A percentile compares a stretch with the other conserved stretches of the same genome.
These are phyloP conservation scores for Phyllosticta citriasiana DNA, from an alignment of 2,329 filamentous ascomycete genomes.

Conservation along the genomic window DNA sequence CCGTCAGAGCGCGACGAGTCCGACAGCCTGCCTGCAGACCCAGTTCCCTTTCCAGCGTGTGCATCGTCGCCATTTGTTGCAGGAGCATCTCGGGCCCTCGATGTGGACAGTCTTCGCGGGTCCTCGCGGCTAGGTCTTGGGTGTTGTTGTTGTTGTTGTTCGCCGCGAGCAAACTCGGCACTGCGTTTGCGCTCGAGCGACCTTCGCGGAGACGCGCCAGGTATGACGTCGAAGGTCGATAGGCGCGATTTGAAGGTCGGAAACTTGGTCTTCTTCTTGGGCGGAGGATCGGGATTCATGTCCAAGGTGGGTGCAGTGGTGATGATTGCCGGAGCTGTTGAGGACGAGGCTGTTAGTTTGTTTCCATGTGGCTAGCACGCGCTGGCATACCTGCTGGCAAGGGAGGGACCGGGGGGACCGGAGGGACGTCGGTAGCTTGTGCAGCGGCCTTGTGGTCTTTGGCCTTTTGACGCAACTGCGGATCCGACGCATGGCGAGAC, in stretches of 20 bases:
- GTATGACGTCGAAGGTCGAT: constrained; percentile 27
- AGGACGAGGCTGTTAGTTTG: constrained; percentile 17
- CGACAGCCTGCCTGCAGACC: constrained; percentile 39
- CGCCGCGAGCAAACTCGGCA: constrained; percentile 3
- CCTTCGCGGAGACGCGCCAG: constrained; percentile 16
- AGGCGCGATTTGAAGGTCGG: constrained; percentile 26
- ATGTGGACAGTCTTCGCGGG: constrained; percentile 53
- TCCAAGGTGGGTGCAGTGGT: constrained; percentile 74
- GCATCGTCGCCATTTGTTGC: constrained; percentile 53
- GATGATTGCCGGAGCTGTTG: constrained; percentile 59
- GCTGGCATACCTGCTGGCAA: constrained; percentile 25
- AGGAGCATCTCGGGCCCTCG: constrained; percentile 33
- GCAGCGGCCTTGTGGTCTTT: constrained; percentile 55
- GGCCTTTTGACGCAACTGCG: constrained; percentile 68
- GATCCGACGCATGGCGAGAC: constrained; percentile 87
- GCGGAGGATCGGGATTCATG: constrained; percentile 13
- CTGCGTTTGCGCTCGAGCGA: constrained; percentile 25
- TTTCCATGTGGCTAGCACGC: constrained; percentile 1
- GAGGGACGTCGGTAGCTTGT: constrained; percentile 34
- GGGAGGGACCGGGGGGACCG: constrained; percentile 35
- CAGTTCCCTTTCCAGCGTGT: constrained; percentile 18
- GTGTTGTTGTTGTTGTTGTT: not conserved
- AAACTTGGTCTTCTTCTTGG: constrained; percentile 24
- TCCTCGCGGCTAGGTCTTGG: constrained; percentile 19
- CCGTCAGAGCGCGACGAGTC: constrained; percentile 87